phyloP scores from a whole-genome alignment of 179 eudicot genomes.

The Beta lomatogona region DNA sequence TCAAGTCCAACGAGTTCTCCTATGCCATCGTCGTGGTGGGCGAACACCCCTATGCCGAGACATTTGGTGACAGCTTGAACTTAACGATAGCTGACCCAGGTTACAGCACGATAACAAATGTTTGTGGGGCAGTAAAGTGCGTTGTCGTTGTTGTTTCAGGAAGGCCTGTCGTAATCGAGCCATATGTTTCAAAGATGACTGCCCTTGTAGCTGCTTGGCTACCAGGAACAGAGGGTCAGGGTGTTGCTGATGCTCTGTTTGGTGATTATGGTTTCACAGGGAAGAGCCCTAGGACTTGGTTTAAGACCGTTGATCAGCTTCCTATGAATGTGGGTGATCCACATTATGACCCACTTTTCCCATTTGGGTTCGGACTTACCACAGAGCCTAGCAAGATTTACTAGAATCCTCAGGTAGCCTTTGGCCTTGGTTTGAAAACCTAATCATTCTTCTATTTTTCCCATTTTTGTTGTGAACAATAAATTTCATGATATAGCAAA shows the following conservation, averaged over 20 bases:
- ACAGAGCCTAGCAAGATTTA: constrained; percentile 40
- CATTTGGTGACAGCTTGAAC: constrained; percentile 64
- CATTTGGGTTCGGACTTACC: constrained; percentile 75
- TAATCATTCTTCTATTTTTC: constrained; percentile 1
- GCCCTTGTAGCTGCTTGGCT: constrained; percentile 92
- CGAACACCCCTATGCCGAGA: constrained; percentile 75
- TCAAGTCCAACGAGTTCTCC: constrained; percentile 57
- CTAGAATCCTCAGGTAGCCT: not conserved
- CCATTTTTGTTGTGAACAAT: constrained; percentile 14
- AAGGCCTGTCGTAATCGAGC: constrained; percentile 74
- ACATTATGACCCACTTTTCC: constrained; percentile 78
- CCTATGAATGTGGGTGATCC: constrained; percentile 84
- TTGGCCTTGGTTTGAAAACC: not conserved
- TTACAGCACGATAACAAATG: constrained; percentile 53
- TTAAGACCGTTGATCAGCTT: constrained; percentile 67
- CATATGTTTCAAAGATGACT: constrained; percentile 49
- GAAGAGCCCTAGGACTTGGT: constrained; percentile 77
- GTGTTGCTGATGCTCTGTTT: constrained; percentile 80
- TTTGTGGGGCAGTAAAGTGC: constrained; percentile 65
- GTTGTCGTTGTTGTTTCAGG: constrained; percentile 70
- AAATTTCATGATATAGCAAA: not conserved
- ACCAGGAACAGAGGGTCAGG: constrained; percentile 85
- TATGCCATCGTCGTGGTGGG: constrained; percentile 84
- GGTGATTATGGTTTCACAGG: constrained; percentile 83
- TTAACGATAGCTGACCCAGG: constrained; percentile 61